A percentile compares a stretch with the other conserved stretches of the same genome.
These are phyloP conservation scores for Moringa oleifera DNA, from an alignment of 345 rosid species.

Conservation along the genomic window DNA sequence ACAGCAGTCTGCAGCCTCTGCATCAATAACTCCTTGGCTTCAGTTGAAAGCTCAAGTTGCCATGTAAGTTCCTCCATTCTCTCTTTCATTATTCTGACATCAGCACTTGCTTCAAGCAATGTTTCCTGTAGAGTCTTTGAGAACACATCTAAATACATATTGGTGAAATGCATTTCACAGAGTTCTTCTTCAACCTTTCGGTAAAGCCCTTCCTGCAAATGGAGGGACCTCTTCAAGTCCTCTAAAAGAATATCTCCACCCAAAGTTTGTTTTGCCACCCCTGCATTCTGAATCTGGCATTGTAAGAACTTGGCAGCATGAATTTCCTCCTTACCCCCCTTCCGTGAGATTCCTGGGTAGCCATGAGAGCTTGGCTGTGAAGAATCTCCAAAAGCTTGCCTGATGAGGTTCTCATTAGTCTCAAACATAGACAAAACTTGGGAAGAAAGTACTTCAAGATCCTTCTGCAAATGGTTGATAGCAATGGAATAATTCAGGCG, in stretches of 20 bases:
- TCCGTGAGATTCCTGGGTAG: slow-evolving; percentile 23
- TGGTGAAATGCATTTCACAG: slow-evolving; percentile 57
- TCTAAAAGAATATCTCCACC: slow-evolving; percentile 72
- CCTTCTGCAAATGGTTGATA: slow-evolving; percentile 88
- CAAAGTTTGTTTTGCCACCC: slow-evolving; percentile 41
- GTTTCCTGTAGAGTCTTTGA: slow-evolving; percentile 63
- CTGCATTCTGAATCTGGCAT: slow-evolving; percentile 37
- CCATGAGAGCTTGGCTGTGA: slow-evolving; percentile 36
- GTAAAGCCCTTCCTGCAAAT: slow-evolving; percentile 73
- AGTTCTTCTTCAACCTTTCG: slow-evolving; percentile 80
- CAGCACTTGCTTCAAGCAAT: slow-evolving; percentile 53
- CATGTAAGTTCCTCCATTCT: slow-evolving; percentile 40
- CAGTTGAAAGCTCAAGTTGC: slow-evolving; percentile 61
- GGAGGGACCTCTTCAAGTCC: slow-evolving; percentile 69
- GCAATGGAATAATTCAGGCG: slow-evolving; percentile 92
- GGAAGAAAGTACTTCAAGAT: slow-evolving; percentile 83
- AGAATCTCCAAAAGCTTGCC: slow-evolving; percentile 68
- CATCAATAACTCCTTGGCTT: slow-evolving; percentile 56
- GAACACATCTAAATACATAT: slow-evolving; percentile 71
- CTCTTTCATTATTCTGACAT: slow-evolving; percentile 40
- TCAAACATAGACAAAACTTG: slow-evolving; percentile 91
- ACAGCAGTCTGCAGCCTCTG: slow-evolving; percentile 59
- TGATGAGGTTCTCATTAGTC: slow-evolving; percentile 87
- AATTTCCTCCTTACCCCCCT: slow-evolving; percentile 31
- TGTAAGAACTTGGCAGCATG: slow-evolving; percentile 32